Conservation (phyloP, 495 filamentous ascomycete species). For the Xylaria longipes region DNA sequence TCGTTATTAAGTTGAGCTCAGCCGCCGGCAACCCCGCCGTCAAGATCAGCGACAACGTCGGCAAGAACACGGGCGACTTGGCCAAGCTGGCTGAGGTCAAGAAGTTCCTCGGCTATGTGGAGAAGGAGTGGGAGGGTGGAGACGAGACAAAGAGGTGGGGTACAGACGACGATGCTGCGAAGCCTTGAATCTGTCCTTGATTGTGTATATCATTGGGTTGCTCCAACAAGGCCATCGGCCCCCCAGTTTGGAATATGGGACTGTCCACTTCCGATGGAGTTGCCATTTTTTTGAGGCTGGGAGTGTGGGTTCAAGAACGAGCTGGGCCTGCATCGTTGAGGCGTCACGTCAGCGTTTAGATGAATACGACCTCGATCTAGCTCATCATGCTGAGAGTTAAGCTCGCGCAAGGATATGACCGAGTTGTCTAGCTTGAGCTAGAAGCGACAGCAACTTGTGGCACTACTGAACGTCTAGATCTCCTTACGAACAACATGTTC, state of each 20-base stretch:
- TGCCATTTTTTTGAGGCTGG: not conserved
- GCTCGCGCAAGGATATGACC: not conserved
- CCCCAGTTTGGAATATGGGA: not conserved
- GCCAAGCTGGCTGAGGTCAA: constrained; percentile 83
- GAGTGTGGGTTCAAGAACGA: not conserved
- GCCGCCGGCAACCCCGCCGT: constrained; percentile 83
- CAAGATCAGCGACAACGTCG: constrained; percentile 96
- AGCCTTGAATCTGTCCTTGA: not conserved
- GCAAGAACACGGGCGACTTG: constrained; percentile 93
- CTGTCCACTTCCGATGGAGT: not conserved
- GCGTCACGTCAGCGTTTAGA: not conserved
- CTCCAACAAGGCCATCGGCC: not conserved
- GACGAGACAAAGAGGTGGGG: constrained; percentile 88
- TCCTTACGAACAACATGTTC: not conserved
- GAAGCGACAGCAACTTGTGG: not conserved
- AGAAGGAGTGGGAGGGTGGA: constrained; percentile 81
- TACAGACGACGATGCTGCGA: constrained; percentile 14
- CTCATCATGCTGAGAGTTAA: not conserved
- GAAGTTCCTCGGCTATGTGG: constrained; percentile 79
- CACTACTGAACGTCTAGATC: not conserved
- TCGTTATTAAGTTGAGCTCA: constrained; percentile 93
- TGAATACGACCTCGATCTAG: not conserved
- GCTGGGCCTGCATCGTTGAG: not conserved
- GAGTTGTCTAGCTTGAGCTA: not conserved
- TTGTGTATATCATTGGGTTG: not conserved